Conservation (phyloP, 768 basidiomycete genomes). For the Gloeopeniophorella convolvens region DNA sequence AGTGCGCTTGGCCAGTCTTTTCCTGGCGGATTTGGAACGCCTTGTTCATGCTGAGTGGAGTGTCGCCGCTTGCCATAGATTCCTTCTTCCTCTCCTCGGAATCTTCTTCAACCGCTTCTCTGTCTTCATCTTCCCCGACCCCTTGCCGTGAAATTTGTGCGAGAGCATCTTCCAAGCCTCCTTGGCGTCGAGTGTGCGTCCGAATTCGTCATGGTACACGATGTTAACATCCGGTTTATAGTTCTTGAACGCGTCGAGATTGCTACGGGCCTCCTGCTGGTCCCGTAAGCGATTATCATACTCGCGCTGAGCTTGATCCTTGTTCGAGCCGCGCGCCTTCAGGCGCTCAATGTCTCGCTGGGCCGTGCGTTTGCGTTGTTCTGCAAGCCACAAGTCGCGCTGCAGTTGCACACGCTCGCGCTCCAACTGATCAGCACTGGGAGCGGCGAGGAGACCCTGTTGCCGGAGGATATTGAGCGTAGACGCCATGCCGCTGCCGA, state of each 20-base stretch:
- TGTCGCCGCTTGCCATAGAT: constrained; percentile 93
- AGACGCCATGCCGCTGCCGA: constrained; percentile 80
- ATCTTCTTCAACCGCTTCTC: constrained; percentile 97
- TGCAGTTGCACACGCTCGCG: constrained; percentile 81
- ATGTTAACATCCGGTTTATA: constrained; percentile 98
- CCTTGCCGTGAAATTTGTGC: constrained; percentile 98
- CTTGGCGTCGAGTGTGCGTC: constrained; percentile 79
- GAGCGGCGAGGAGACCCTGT: constrained; percentile 77
- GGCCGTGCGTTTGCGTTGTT: constrained; percentile 67
- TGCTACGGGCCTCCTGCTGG: constrained; percentile 81
- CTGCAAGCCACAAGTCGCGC: constrained; percentile 85
- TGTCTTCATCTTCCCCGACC: constrained; percentile 93
- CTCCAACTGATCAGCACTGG: constrained; percentile 55
- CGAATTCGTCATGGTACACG: constrained; percentile 95
- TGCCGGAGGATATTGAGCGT: constrained; percentile 84
- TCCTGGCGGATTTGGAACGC: constrained; percentile 93
- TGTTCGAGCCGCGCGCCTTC: constrained; percentile 70
- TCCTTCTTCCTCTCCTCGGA: constrained; percentile 91
- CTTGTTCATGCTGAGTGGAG: constrained; percentile 88
- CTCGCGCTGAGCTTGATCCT: constrained; percentile 91
- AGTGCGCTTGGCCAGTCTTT: constrained; percentile 93
- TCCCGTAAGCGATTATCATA: constrained; percentile 91
- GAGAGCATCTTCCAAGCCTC: constrained; percentile 98
- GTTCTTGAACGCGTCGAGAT: constrained; percentile 76
- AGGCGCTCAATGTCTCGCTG: constrained; percentile 77